phyloP scores from a whole-genome alignment of 768 basidiomycete genomes.

The Lentinus brumalis region DNA sequence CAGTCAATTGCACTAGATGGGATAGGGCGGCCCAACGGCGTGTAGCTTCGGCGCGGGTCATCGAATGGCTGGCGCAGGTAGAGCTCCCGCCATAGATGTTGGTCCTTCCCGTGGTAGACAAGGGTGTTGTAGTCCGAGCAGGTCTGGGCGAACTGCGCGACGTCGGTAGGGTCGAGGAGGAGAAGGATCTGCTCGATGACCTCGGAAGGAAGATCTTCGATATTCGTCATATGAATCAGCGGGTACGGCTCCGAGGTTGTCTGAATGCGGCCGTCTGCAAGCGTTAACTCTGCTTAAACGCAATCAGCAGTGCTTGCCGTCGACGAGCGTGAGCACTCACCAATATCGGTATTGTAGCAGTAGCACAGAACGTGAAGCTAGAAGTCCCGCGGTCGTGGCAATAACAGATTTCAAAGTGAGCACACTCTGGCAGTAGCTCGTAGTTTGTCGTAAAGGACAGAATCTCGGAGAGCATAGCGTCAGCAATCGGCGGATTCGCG shows the following conservation, averaged over 20 bases:
- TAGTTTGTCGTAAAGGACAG: no score
- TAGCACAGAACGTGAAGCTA: no score
- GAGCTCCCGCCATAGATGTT: slow-evolving; percentile 61
- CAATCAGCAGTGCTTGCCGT: neutral
- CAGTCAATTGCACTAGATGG: slow-evolving; percentile 37
- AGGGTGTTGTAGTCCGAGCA: slow-evolving; percentile 44
- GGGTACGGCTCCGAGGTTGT: neutral
- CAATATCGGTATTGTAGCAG: neutral
- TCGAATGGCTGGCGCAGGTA: slow-evolving; percentile 68
- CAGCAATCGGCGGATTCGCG: no score
- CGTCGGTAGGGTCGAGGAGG: slow-evolving; percentile 60
- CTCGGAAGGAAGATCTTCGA: slow-evolving; percentile 51
- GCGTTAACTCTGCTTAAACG: neutral
- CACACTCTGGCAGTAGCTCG: no score
- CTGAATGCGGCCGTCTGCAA: neutral
- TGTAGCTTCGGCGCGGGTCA: slow-evolving; percentile 57
- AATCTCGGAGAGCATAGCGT: no score
- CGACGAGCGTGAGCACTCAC: neutral
- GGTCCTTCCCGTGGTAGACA: slow-evolving; percentile 48
- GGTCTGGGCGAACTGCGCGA: slow-evolving; percentile 54
- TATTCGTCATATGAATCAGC: slow-evolving; percentile 11
- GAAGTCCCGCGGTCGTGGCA: no score
- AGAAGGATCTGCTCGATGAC: slow-evolving; percentile 59
- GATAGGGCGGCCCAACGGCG: slow-evolving; percentile 32
- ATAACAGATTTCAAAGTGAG: no score